A percentile compares a stretch with the other conserved stretches of the same genome.
Evolutionary conservation across 2,329 filamentous ascomycete genomes (phyloP).

Genomic region (Colletotrichum orbiculare): DNA sequence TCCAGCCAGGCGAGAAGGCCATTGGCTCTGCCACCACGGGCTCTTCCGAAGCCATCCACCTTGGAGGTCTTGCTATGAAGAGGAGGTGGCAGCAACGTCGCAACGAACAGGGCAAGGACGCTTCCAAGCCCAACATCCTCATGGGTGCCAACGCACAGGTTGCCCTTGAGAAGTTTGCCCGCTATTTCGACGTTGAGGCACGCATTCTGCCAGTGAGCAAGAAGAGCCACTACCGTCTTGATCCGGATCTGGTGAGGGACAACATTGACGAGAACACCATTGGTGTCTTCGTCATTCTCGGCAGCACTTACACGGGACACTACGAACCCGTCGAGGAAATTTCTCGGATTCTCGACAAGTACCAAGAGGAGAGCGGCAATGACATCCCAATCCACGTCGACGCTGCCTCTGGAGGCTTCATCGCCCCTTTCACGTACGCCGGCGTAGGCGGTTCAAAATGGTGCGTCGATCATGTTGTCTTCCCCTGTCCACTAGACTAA

Average conservation of each 20-base stretch:
- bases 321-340: constrained; percentile 79
- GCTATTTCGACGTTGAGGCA: constrained; percentile 80
- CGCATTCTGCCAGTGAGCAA: constrained; percentile 71
- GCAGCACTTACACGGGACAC: constrained; percentile 79
- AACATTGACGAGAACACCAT: constrained; percentile 82
- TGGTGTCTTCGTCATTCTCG: constrained; percentile 78
- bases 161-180: constrained; percentile 77
- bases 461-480: constrained; percentile 44
- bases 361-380: constrained; percentile 68
- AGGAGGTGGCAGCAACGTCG: constrained; percentile 77
- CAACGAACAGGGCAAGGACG: constrained; percentile 69
- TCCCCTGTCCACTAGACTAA: not conserved
- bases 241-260: constrained; percentile 71
- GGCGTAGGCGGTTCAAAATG: constrained; percentile 68
- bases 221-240: constrained; percentile 70
- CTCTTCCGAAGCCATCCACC: constrained; percentile 76
- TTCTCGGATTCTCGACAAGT: constrained; percentile 71
- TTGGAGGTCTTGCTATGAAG: constrained; percentile 80
- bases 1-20: constrained; percentile 69
- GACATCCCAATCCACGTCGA: constrained; percentile 78
- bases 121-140: constrained; percentile 74
- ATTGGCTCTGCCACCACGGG: constrained; percentile 78
- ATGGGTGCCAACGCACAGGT: constrained; percentile 82
- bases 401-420: constrained; percentile 70
- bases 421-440: constrained; percentile 70